Evolutionary conservation across 2,329 filamentous ascomycete genomes (phyloP).

Genomic region (Mycocentrospora acerina): DNA sequence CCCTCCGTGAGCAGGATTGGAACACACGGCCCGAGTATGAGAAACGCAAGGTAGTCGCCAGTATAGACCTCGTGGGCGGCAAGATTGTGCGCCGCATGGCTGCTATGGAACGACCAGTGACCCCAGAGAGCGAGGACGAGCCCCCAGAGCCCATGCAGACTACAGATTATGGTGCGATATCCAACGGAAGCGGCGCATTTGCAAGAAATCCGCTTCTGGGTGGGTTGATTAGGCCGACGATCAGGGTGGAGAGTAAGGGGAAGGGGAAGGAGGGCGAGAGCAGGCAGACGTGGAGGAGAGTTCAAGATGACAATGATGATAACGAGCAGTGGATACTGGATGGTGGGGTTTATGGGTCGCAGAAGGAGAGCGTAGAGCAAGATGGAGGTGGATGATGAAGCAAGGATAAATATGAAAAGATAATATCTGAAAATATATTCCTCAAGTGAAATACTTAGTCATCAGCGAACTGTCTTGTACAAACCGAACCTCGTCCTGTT

Average conservation of each 20-base stretch:
- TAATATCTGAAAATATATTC: too few relatives aligned
- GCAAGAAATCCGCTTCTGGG: conserved; percentile 69
- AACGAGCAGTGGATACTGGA: conserved; percentile 57
- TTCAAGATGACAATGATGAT: conserved; percentile 56
- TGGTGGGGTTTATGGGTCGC: conserved; percentile 51
- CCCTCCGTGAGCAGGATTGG: conserved; percentile 84
- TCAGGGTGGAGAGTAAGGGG: conserved; percentile 54
- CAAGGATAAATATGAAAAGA: too few relatives aligned
- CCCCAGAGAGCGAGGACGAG: conserved; percentile 55
- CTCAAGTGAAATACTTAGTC: too few relatives aligned
- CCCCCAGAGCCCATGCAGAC: conserved; percentile 25
- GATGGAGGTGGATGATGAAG: conserved; percentile 18
- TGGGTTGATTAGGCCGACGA: conserved; percentile 65
- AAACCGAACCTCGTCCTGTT: too few relatives aligned
- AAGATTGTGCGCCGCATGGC: conserved; percentile 75
- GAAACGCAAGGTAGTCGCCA: conserved; percentile 80
- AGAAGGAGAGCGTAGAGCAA: conserved; percentile 11
- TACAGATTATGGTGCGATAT: conserved; percentile 23
- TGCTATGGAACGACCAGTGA: conserved; percentile 57
- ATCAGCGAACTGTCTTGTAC: too few relatives aligned
- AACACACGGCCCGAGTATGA: conserved; percentile 83
- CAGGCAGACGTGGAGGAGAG: conserved; percentile 50
- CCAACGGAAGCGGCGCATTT: conserved; percentile 58
- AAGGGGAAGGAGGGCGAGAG: conserved; percentile 43
- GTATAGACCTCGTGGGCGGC: conserved; percentile 76